Conservation (phyloP, 371 early-diverging fungal species). For the Mortierella sp. region DNA sequence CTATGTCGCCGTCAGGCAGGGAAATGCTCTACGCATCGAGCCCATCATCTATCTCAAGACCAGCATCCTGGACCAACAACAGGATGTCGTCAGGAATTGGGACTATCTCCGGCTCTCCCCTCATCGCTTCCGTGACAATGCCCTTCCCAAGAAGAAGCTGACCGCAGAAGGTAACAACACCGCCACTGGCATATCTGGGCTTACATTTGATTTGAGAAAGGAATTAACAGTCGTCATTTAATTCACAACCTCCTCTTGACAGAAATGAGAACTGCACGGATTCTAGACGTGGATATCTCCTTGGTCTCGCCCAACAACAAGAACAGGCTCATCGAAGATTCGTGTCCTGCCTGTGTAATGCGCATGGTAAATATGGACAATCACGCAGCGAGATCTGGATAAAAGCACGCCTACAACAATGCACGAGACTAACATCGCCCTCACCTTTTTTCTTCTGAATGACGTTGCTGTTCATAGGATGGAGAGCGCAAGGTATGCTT, state of each 20-base stretch:
- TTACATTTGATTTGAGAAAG: too few species aligned
- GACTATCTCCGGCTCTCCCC: constrained; percentile 45
- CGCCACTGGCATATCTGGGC: neutral
- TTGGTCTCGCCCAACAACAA: constrained; percentile 54
- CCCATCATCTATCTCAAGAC: constrained; percentile 58
- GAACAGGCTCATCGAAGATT: constrained; percentile 46
- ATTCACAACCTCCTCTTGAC: neutral
- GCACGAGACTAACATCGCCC: neutral
- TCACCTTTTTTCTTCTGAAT: neutral
- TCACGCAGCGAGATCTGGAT: too few species aligned
- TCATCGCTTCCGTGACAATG: constrained; percentile 52
- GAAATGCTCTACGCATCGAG: constrained; percentile 51
- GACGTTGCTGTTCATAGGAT: constrained; percentile 6
- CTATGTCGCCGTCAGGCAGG: constrained; percentile 56
- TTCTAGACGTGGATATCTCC: constrained; percentile 48
- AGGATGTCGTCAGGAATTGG: constrained; percentile 44
- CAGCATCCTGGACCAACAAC: constrained; percentile 40
- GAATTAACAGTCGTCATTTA: neutral
- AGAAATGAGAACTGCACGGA: constrained; percentile 52
- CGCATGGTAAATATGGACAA: constrained; percentile 33
- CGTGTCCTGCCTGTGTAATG: constrained; percentile 57
- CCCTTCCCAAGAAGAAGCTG: constrained; percentile 52
- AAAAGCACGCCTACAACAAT: too few species aligned
- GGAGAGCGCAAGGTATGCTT: constrained; percentile 33
- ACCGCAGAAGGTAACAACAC: constrained; percentile 36